These are phyloP conservation scores for Yamadazyma buinensis DNA, from an alignment of 1,139 yeast species.

Conservation along the genomic window DNA sequence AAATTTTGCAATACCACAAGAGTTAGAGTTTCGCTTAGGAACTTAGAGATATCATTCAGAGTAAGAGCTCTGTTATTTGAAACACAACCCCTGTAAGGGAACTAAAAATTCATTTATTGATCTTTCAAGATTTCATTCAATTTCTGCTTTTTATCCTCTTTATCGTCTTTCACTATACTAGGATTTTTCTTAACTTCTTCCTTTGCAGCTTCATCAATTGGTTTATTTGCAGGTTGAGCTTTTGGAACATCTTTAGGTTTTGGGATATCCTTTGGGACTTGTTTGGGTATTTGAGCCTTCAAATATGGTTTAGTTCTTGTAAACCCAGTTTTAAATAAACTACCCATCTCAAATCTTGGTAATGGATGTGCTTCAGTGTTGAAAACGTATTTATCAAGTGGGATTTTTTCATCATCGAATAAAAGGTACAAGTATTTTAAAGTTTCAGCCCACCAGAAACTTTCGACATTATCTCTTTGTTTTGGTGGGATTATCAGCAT, in stretches of 20 bases:
- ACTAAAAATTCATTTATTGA: no score
- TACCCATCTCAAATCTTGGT: conserved; percentile 61
- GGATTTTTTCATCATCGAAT: conserved; percentile 63
- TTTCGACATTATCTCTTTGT: conserved; percentile 74
- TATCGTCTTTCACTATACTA: conserved; percentile 20
- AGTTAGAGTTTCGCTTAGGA: no score
- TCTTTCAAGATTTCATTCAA: conserved; percentile 21
- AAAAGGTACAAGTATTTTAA: conserved; percentile 80
- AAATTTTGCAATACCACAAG: no score
- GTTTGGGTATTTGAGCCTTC: neutral
- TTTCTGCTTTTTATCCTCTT: conserved; percentile 23
- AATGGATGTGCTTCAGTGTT: conserved; percentile 94
- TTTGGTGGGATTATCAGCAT: conserved; percentile 58
- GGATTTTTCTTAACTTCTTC: conserved; percentile 38
- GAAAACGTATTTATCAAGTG: conserved; percentile 69
- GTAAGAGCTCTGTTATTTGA: no score
- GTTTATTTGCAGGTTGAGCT: conserved; percentile 45
- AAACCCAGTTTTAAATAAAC: conserved; percentile 67
- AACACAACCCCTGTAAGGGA: no score
- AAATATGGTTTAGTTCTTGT: conserved; percentile 20
- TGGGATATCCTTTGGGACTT: neutral
- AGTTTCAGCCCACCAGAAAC: conserved; percentile 94
- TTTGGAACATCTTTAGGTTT: conserved; percentile 27
- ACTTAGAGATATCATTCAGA: no score
- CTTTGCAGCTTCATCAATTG: conserved; percentile 31